phyloP scores from a whole-genome alignment of 192 early-diverging fungal species.

The Coemansia sp. region DNA sequence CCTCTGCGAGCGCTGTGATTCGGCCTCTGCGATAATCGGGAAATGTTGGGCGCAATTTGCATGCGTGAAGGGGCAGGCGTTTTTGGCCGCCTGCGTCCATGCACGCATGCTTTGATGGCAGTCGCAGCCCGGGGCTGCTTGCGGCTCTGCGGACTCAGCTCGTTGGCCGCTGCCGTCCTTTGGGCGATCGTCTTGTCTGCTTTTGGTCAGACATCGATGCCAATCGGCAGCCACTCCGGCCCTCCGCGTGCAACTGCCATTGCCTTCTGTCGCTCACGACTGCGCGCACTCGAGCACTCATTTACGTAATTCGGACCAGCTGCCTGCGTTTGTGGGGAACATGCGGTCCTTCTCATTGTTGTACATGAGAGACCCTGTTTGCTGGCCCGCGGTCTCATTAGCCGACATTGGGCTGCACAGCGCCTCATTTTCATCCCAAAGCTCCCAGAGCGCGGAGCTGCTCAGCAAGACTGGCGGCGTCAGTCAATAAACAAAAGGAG shows the following conservation, averaged over 20 bases:
- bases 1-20: conserved; percentile 8
- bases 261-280: too few species aligned
- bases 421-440: not conserved
- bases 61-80: conserved; percentile 7
- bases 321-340: not conserved
- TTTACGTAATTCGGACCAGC: not conserved
- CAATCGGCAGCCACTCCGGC: conserved; percentile 7
- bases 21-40: conserved; percentile 16
- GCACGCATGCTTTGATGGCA: conserved; percentile 11
- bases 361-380: conserved; percentile 5
- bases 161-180: not conserved
- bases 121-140: not conserved
- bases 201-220: conserved; percentile 10
- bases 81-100: conserved; percentile 9
- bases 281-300: not conserved
- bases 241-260: too few species aligned
- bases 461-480: not conserved
- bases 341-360: conserved; percentile 8
- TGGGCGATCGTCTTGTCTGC: conserved; percentile 18
- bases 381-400: conserved; percentile 2
- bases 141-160: not conserved
- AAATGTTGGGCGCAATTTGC: conserved; percentile 24
- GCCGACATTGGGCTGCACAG: not conserved
- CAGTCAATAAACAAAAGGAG: not conserved
- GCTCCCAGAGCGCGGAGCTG: not conserved